Conservation (phyloP, 176 grass and related monocot species). For the Juncus inflexus region DNA sequence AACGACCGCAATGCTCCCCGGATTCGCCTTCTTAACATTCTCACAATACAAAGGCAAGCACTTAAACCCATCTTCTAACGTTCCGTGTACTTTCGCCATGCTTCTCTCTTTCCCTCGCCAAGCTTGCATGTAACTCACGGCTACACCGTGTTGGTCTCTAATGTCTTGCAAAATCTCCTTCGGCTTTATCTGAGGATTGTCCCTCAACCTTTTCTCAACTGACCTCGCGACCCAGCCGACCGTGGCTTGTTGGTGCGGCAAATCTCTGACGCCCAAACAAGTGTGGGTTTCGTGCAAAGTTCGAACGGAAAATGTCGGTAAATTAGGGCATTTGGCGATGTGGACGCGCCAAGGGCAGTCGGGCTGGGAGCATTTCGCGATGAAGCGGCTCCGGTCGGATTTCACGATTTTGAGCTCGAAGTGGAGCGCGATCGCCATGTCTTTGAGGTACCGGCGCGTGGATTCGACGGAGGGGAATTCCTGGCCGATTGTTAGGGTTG, state of each 20-base stretch:
- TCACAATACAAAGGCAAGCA: constrained; percentile 90
- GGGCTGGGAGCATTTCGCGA: constrained; percentile 78
- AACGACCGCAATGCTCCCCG: constrained; percentile 73
- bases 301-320: constrained; percentile 70
- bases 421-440: constrained; percentile 92
- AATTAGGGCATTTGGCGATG: constrained; percentile 67
- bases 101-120: constrained; percentile 98
- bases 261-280: constrained; percentile 66
- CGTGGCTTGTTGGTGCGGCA: constrained; percentile 92
- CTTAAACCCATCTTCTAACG: constrained; percentile 92
- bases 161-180: constrained; percentile 99
- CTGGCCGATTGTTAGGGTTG: constrained; percentile 63
- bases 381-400: constrained; percentile 89
- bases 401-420: constrained; percentile 86
- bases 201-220: constrained; percentile 71
- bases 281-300: constrained; percentile 84
- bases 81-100: constrained; percentile 89
- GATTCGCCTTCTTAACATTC: constrained; percentile 68
- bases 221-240: constrained; percentile 96
- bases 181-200: constrained; percentile 89
- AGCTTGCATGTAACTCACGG: constrained; percentile 97
- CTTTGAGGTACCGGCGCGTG: constrained; percentile 69
- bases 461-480: constrained; percentile 82
- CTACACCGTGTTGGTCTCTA: constrained; percentile 81
- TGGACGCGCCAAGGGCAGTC: constrained; percentile 86